A percentile compares a stretch with the other conserved stretches of the same genome.
These are phyloP conservation scores for Closterium sp. DNA, from an alignment of 139 green algal species.

Conservation along the genomic window DNA sequence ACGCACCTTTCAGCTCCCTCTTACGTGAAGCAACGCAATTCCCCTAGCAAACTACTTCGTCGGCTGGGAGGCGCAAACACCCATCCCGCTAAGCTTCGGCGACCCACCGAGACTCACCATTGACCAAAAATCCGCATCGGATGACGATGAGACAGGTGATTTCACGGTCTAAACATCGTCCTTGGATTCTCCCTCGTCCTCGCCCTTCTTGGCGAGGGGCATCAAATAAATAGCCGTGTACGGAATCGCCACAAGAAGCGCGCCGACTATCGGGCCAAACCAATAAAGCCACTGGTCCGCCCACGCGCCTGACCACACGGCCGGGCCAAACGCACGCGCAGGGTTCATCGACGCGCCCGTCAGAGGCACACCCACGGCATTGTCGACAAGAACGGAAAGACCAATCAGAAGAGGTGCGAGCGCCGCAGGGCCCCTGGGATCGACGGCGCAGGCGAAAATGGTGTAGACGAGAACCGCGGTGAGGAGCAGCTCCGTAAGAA, in stretches of 20 bases:
- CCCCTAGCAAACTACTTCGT: no score
- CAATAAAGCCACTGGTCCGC: conserved; percentile 36
- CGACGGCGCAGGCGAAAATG: conserved; percentile 21
- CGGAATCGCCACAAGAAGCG: conserved; percentile 17
- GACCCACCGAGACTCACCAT: no score
- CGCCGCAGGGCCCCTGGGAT: not conserved
- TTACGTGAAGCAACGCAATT: no score
- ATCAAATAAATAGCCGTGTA: not conserved
- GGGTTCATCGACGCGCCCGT: conserved; percentile 46
- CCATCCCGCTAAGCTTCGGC: no score
- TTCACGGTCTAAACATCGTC: not conserved
- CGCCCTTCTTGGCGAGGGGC: not conserved
- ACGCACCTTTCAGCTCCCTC: no score
- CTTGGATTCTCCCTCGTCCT: not conserved
- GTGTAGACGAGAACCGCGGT: conserved; percentile 48
- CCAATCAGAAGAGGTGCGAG: conserved; percentile 35
- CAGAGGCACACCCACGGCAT: conserved; percentile 22
- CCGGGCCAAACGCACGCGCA: conserved; percentile 25
- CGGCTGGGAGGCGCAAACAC: no score
- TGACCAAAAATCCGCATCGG: not conserved
- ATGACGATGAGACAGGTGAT: no score
- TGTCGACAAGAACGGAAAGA: conserved; percentile 11
- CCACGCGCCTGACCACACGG: conserved; percentile 25
- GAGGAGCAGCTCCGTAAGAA: conserved; percentile 25
- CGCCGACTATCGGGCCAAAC: conserved; percentile 11